phyloP scores from a whole-genome alignment of 306 rosid genomes.

The Hylodesmum podocarpum region DNA sequence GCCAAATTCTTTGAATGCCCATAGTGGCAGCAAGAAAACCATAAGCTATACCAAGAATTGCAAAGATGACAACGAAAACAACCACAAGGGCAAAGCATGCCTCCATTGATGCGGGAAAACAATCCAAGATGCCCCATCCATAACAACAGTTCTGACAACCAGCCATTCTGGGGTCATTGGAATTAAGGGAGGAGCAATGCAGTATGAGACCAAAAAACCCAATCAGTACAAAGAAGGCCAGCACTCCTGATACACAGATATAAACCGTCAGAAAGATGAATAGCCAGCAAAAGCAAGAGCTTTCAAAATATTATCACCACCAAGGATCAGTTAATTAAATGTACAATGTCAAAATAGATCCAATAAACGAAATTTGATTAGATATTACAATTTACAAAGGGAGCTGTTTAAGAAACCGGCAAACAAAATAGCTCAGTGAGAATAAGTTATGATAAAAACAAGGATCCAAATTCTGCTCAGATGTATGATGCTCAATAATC shows the following conservation, averaged over 20 bases:
- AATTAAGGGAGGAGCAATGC: constrained; percentile 86
- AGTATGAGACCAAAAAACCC: constrained; percentile 96
- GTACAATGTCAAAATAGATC: constrained; percentile 11
- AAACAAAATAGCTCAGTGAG: background rate
- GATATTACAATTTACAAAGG: background rate
- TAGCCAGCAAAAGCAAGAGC: background rate
- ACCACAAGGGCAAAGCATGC: constrained; percentile 93
- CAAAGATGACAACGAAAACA: constrained; percentile 93
- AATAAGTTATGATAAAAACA: too few relatives aligned
- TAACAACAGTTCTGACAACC: constrained; percentile 99
- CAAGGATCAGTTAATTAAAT: background rate
- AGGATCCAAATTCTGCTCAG: background rate
- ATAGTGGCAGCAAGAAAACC: constrained; percentile 96
- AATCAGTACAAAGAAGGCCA: constrained; percentile 92
- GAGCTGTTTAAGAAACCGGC: background rate
- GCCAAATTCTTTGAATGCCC: constrained; percentile 99
- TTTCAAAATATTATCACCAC: constrained; percentile 11
- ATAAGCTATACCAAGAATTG: constrained; percentile 96
- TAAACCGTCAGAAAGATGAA: constrained; percentile 2
- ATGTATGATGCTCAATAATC: background rate
- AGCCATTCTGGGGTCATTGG: constrained; percentile 89
- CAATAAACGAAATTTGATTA: background rate
- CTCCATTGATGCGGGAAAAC: constrained; percentile 99
- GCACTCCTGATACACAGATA: constrained; percentile 63
- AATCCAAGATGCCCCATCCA: constrained; percentile 98